Percentiles rank a stretch among this genome's conserved stretches.
Evolutionary conservation across 1,284 basidiomycete species (phyloP).

Genomic region (Abortiporus biennis): DNA sequence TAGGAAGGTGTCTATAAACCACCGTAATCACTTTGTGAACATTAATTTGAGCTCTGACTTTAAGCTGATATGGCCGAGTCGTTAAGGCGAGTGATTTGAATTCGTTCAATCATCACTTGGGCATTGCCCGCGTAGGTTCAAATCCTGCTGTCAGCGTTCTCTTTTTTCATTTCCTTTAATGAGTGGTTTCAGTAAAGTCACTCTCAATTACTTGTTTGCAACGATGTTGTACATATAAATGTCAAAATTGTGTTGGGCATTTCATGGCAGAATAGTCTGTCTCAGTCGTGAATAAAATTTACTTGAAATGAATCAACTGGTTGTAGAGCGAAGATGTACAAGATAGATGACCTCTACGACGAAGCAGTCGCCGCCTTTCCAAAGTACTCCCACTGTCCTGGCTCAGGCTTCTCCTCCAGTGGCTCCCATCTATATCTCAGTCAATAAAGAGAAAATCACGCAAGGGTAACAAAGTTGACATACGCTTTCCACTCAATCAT

Average conservation of each 20-base stretch:
- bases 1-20: no score
- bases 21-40: no score
- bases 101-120: conserved; percentile 62
- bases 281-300: neutral
- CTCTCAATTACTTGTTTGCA: no score
- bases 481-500: conserved; percentile 97
- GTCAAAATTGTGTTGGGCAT: neutral
- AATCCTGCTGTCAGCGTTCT: conserved; percentile 71
- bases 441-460: conserved; percentile 9
- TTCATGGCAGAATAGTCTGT: neutral
- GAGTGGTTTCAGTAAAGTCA: no score
- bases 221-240: no score
- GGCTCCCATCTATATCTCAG: conserved; percentile 70
- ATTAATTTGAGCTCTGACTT: neutral
- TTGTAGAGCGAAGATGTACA: neutral
- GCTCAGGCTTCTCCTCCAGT: conserved; percentile 72
- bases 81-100: conserved; percentile 81
- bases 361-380: conserved; percentile 42
- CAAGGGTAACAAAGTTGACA: conserved; percentile 31
- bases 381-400: conserved; percentile 86
- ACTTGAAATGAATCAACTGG: neutral
- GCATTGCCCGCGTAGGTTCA: conserved; percentile 72
- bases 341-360: neutral
- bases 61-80: conserved; percentile 74
- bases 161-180: conserved; percentile 26